These are phyloP conservation scores for Kwoniella heveanensis DNA, from an alignment of 768 basidiomycete species.

Conservation along the genomic window DNA sequence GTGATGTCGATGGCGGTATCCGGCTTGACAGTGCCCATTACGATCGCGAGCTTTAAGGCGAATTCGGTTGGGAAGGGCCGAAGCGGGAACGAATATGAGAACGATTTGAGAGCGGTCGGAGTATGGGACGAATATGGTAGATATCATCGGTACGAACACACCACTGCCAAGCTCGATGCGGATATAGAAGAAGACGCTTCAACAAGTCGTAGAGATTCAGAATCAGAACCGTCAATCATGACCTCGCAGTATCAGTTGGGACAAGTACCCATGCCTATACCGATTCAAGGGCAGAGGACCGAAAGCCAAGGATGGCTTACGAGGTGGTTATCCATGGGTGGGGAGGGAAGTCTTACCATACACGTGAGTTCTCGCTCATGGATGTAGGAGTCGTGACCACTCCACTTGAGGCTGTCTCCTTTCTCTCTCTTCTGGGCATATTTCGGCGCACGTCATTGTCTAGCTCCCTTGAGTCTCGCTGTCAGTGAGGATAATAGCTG, in stretches of 20 bases:
- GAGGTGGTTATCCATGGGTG: slow-evolving; percentile 42
- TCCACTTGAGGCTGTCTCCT: too few relatives aligned
- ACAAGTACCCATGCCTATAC: slow-evolving; percentile 3
- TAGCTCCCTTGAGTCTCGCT: too few relatives aligned
- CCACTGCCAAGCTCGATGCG: neutral
- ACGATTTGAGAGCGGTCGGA: neutral
- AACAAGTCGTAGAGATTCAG: too few relatives aligned
- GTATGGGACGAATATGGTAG: neutral
- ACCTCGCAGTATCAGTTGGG: slow-evolving; percentile 2
- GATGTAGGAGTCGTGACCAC: too few relatives aligned
- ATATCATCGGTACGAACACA: neutral
- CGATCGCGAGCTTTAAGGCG: neutral
- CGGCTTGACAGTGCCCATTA: neutral
- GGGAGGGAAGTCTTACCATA: slow-evolving; percentile 42
- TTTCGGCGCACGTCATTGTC: too few relatives aligned
- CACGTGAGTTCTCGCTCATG: slow-evolving; percentile 29
- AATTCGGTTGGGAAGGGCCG: neutral
- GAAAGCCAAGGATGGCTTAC: slow-evolving; percentile 27
- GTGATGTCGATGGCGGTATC: neutral
- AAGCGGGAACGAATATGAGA: too few relatives aligned
- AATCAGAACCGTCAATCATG: too few relatives aligned
- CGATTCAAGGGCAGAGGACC: slow-evolving; percentile 2
- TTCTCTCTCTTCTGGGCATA: too few relatives aligned
- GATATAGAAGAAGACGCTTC: too few relatives aligned
- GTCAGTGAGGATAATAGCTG: too few relatives aligned